A percentile compares a stretch with the other conserved stretches of the same genome.
Conservation (phyloP, 805 yeast genomes). For the Yamadazyma kitorensis region DNA sequence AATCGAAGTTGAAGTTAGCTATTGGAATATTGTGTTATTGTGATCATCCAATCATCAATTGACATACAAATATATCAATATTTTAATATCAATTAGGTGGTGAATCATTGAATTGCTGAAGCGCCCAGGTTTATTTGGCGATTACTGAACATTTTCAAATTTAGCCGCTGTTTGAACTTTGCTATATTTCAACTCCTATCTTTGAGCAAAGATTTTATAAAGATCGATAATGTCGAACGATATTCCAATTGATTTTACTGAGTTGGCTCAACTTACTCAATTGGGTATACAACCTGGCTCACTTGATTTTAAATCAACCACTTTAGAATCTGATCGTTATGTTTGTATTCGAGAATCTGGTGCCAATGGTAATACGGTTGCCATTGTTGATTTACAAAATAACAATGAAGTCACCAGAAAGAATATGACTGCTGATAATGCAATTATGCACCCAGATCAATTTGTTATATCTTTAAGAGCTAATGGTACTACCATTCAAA, state of each 20-base stretch:
- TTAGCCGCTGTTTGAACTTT: too few species aligned
- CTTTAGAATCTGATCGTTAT: constrained; percentile 89
- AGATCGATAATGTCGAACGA: too few species aligned
- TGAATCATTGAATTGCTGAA: too few species aligned
- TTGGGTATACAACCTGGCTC: constrained; percentile 83
- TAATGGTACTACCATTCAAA: constrained; percentile 92
- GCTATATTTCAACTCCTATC: too few species aligned
- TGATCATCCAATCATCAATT: too few species aligned
- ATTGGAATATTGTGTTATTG: too few species aligned
- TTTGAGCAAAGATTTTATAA: too few species aligned
- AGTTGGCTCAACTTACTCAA: constrained; percentile 82
- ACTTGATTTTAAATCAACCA: constrained; percentile 89
- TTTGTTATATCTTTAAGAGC: constrained; percentile 92
- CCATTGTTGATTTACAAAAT: constrained; percentile 81
- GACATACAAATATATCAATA: too few species aligned
- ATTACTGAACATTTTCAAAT: too few species aligned
- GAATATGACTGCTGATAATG: constrained; percentile 96
- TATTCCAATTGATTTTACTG: constrained; percentile 96
- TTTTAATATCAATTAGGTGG: too few species aligned
- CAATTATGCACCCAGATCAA: constrained; percentile 91
- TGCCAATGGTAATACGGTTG: constrained; percentile 78
- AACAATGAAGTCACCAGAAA: constrained; percentile 80
- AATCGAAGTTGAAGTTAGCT: too few species aligned
- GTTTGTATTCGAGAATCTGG: constrained; percentile 74
- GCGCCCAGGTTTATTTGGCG: too few species aligned